Evolutionary conservation across 2,329 filamentous ascomycete species (phyloP), one percentile per base, ranked within the genome.

Genomic region (Parascedosporium putredinis): DNA sequence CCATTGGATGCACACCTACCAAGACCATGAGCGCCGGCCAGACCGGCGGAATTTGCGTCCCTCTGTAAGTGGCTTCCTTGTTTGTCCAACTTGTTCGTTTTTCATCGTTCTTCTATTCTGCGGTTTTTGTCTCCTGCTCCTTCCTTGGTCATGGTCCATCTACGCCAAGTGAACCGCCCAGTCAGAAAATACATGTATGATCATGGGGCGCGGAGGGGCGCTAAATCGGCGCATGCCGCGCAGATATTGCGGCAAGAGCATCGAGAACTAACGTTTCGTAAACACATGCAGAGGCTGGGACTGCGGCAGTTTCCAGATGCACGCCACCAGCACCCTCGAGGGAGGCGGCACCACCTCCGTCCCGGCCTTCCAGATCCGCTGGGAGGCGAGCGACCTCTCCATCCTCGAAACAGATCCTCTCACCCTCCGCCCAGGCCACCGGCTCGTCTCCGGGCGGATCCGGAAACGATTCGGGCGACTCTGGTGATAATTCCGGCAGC

Each of bases 331-430:
- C 5, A 10, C 20, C 38, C 34, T 49, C 16, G 9, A 24, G 12
- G 40, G 23, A 18, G 48, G 48, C 25, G 18, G 33, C 16, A 45
- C 42, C 3, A 50, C 27, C 8, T 44, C 42, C 1, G 48, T 14
- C 3, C 48, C 48, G 3, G 48, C 48, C 12, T 45, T 50, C 27
- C 48, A 50, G 22, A 50, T 50, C 23, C 40, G 48, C 8, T 50
- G 48, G 48, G 48, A 44, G 20, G 48, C 29, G 14, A 18, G 18
- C 29, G 48, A 50, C n/a, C 40, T 50, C 20, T 18, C 40, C 1
- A 20, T 38, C 18, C 48, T 50, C 6, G 48, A 50, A 36, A 50
- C 48, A 8, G 18, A 50, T 25, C 48, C 48, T 3, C 31, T 50
- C 14, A 45, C 48, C 4, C 48, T 42, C 20, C 25, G 47, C 36